These are phyloP conservation scores for Stentor roeselii DNA, from an alignment of 73 alveolate species.

Conservation along the genomic window DNA sequence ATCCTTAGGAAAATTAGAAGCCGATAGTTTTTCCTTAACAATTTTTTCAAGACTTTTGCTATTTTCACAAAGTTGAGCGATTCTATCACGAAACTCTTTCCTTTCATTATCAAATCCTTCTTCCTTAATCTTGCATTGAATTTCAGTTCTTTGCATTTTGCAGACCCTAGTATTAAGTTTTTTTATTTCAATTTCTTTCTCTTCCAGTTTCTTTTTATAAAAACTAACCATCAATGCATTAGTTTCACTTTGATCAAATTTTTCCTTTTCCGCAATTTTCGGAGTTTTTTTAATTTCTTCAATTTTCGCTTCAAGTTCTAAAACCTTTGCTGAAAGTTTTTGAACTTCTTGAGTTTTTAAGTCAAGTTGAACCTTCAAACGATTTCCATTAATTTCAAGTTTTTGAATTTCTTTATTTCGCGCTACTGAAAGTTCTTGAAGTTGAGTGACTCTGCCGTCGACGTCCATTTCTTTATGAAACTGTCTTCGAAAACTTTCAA, in stretches of 20 bases:
- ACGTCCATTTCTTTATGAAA: not conserved
- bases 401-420: not conserved
- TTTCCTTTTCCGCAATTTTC: not conserved
- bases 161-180: constrained; percentile 35
- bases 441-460: constrained; percentile 3
- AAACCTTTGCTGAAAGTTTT: not conserved
- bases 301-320: not conserved
- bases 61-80: not conserved
- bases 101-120: constrained; percentile 58
- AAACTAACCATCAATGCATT: constrained; percentile 36
- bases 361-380: not conserved
- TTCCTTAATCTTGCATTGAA: constrained; percentile 45
- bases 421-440: constrained; percentile 1
- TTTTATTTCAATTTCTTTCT: constrained; percentile 44
- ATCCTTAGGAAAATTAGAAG: not conserved
- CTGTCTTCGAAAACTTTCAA: constrained; percentile 14
- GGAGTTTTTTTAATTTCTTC: not conserved
- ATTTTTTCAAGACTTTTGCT: not conserved
- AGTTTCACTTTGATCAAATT: constrained; percentile 37
- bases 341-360: not conserved
- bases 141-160: constrained; percentile 44
- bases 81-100: constrained; percentile 41
- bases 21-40: not conserved
- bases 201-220: constrained; percentile 46
- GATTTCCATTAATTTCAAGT: constrained; percentile 13